Evolutionary conservation across 768 basidiomycete species (phyloP), one percentile per base, ranked within the genome.

Genomic region (Fomitopsis serialis): DNA sequence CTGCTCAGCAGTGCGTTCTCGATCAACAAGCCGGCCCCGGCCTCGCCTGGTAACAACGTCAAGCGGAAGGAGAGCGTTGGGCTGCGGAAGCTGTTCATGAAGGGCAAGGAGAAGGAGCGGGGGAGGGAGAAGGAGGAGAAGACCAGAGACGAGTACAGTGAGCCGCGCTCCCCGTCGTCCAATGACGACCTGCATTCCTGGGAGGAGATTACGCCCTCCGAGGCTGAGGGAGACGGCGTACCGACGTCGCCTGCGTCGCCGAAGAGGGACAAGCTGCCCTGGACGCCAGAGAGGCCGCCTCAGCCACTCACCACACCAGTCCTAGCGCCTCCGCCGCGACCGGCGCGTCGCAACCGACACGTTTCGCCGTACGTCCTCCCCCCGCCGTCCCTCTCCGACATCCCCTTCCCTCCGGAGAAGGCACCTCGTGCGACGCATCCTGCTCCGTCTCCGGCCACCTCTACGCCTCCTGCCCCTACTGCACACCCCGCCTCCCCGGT

Each of bases 61-160:
- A 64, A 75, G 70, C 43, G 79, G 71, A 64, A 75, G 72, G 54
- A 71, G 67, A 61, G 65, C 59, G 57, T 58, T 34, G 55, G 62
- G 27, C 54, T 64, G 2, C 58, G 58, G 10, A 48, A 54, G 10
- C 49, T 68, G 3, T 66, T 64, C 45, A 48, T 55, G 17, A 66
- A 66, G 52, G 62, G 63, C 15, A 65, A 66, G 46, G 64, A 54
- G 13, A 48, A 45, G 13, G 37, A 35, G 15, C 45, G 53, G 37
- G 11, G 2, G 42, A 50, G n/a, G 23, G 42, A 48, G 53, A 34
- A 24, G 24, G 52, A 21, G 12, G 52, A 21, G 12, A 17, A 12
- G 27, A 36, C 23, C 13, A 27, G 22, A 3, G 42, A 10, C 15
- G 52, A 50, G 27, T 23, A 42, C 19, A 15, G 29, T 32, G 29